Evolutionary conservation across 2,329 filamentous ascomycete species (phyloP), one percentile per base, ranked within the genome.

Genomic region (Arthrobotrys musiformis): DNA sequence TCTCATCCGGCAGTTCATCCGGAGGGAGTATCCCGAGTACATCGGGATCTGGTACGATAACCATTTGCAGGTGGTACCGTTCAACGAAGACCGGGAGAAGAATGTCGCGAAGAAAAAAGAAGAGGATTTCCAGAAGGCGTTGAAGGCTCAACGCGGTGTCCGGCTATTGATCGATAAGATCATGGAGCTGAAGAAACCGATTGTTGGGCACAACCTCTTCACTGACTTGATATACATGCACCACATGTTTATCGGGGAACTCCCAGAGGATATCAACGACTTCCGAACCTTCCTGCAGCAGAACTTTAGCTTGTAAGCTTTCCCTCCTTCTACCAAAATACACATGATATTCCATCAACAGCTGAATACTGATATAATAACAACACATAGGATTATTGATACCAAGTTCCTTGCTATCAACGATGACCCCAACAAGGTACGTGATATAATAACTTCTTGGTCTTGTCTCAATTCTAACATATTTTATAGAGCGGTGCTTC

Each of bases 121-220:
- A 13, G 79, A 82, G 2, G 79, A 70, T 9, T 80, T 79, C 42
- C 79, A 80, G n/a, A 67, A 67, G 17, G 50, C 74, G 4, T 28
- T 81, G 7, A 44, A 77, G 26, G 70, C 69, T 17, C 78, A 75
- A n/a, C 79, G 79, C 17, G 80, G 80, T 11, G 56, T 81, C n/a
- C 74, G 80, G 3, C 63, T 78, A 17, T 37, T 81, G 6, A 60
- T 81, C 33, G 80, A 80, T 40, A 74, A 79, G 11, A 64, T 83
- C 2, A 78, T 79, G 8, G 54, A 79, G 15, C 79, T 80, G 26
- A 81, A 85, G 5, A 81, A 77, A 19, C 79, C 89, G 0, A 80
- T 91, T 0, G 85, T 91, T 2, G 89, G 89, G 0, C 89, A 92
- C 82, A 91, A 92, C 79, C 85, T 89, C 73, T 88, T 91, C 78